phyloP scores from a whole-genome alignment of 148 eudicot species.

The Drosera capensis region DNA sequence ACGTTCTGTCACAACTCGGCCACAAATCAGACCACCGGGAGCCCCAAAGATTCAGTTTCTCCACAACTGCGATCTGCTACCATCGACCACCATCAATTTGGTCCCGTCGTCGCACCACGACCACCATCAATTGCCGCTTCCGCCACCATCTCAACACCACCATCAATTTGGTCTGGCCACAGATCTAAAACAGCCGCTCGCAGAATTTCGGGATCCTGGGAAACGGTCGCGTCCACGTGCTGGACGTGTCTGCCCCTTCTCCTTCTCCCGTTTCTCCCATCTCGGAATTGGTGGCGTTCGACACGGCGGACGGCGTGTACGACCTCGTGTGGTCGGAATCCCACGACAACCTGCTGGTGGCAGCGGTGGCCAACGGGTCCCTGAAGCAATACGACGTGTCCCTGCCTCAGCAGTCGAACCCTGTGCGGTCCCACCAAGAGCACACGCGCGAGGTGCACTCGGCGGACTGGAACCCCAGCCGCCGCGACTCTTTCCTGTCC shows the following conservation, averaged over 20 bases:
- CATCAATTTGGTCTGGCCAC: too few relatives aligned
- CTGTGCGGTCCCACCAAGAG: slow-evolving; percentile 63
- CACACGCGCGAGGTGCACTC: slow-evolving; percentile 74
- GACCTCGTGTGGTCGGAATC: slow-evolving; percentile 93
- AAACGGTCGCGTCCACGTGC: slow-evolving; percentile 81
- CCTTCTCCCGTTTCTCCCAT: slow-evolving; percentile 18
- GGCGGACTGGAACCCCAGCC: slow-evolving; percentile 63
- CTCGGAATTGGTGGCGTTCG: slow-evolving; percentile 55
- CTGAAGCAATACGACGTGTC: slow-evolving; percentile 78
- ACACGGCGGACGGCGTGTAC: slow-evolving; percentile 93
- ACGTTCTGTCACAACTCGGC: too few relatives aligned
- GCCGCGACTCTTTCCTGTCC: slow-evolving; percentile 71
- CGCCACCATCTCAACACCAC: too few relatives aligned
- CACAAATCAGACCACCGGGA: too few relatives aligned
- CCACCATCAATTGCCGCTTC: too few relatives aligned
- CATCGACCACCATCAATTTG: too few relatives aligned
- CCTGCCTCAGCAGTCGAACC: slow-evolving; percentile 53
- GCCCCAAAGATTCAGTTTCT: too few relatives aligned
- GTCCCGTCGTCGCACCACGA: too few relatives aligned
- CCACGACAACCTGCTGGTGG: slow-evolving; percentile 64
- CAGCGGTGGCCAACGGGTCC: slow-evolving; percentile 82
- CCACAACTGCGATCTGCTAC: too few relatives aligned
- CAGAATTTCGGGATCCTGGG: slow-evolving; percentile 99
- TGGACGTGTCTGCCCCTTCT: slow-evolving; percentile 49
- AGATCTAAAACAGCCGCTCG: too few relatives aligned